Evolutionary conservation across 768 basidiomycete species (phyloP), one percentile per base, ranked within the genome.

Genomic region (Leccinum boreale): DNA sequence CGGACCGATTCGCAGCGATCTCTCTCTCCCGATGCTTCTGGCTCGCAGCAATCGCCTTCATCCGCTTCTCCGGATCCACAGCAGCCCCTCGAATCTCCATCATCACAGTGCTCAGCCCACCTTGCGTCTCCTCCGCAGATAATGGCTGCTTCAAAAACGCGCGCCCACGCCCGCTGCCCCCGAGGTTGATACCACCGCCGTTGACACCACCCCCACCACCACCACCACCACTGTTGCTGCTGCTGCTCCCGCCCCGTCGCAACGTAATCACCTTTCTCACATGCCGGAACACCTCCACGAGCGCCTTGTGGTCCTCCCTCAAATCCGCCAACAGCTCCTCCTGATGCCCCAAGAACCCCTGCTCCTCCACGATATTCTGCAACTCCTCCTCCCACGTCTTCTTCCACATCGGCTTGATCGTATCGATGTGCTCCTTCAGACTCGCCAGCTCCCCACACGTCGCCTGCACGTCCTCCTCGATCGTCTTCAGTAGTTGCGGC

Each of bases 351-450:
- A 98, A 76, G 77, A 97, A 90, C 64, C 94, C 91, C 70, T 99
- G 95, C 72, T 99, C 96, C 71, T 97, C 94, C 57, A 98, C 90
- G 56, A 99, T 94, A 62, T 93, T 92, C 78, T 93, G 90, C 69
- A 99, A 71, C 75, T 99, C 96, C 69, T 92, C 87, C 67, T 92
- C 90, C 96, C 96, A 99, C 19, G 94, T 98, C 81, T 95, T 94
- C 79, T 95, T 92, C 96, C 96, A 99, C 83, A 92, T 92, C 45
- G 96, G 94, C 67, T 90, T 93, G 67, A 95, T 83, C 11, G 91
- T 89, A 64, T 86, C 83, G 63, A 98, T 89, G 71, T 96, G 92
- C 64, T 87, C 85, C 66, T 84, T 84, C 57, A 98, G 77, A 65
- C 84, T 86, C 60, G 85, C 81, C 46, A 98, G 79, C 74, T 94